These are phyloP conservation scores for Neonectria coccinea DNA, from an alignment of 2,329 filamentous ascomycete species.

Conservation along the genomic window DNA sequence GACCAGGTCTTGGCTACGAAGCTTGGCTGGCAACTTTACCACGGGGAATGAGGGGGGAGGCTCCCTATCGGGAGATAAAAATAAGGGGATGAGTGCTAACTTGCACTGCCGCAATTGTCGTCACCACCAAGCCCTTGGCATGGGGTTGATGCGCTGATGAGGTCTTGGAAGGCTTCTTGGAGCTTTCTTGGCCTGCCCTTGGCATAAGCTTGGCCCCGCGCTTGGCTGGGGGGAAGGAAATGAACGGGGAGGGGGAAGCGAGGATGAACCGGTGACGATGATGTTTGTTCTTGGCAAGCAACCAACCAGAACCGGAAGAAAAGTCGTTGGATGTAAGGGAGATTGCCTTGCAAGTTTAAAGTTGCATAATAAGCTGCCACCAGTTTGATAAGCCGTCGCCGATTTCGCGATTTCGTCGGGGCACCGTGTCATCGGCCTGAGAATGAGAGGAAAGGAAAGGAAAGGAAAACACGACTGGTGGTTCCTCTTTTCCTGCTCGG, in stretches of 20 bases:
- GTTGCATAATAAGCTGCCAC: background rate
- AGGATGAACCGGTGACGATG: background rate
- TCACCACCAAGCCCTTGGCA: slow-evolving; percentile 44
- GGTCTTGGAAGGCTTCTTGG: slow-evolving; percentile 16
- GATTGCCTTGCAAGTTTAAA: background rate
- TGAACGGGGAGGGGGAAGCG: background rate
- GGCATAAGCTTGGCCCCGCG: slow-evolving; percentile 5
- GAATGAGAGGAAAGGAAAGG: background rate
- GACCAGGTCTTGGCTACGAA: slow-evolving; percentile 21
- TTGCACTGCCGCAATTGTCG: slow-evolving; percentile 46
- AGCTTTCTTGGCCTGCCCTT: slow-evolving; percentile 14
- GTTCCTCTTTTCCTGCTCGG: background rate
- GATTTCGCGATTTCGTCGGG: background rate
- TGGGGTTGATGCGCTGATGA: slow-evolving; percentile 6
- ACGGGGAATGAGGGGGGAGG: background rate
- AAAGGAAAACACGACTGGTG: background rate
- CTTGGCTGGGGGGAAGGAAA: background rate
- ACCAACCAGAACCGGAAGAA: background rate
- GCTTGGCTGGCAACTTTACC: slow-evolving; percentile 25
- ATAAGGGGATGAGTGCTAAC: background rate
- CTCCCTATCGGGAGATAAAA: background rate
- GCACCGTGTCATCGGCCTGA: background rate
- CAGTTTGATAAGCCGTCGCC: background rate
- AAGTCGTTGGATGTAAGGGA: background rate
- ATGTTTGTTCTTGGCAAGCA: background rate